Evolutionary conservation across 106 monocot species (phyloP).

Genomic region (Xerophyta viscosa): DNA sequence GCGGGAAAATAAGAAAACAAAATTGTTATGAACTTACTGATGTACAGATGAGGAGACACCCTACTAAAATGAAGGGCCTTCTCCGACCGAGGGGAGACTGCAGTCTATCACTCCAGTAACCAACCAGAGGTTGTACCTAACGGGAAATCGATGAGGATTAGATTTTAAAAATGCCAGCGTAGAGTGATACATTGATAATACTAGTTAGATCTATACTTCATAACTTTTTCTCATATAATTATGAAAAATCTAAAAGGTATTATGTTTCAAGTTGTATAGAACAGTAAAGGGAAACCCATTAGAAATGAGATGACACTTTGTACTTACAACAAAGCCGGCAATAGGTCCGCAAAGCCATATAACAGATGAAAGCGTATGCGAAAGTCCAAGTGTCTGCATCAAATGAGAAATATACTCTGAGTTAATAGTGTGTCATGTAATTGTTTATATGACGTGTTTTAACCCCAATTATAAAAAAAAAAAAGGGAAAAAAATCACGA

Average conservation of each 20-base stretch:
- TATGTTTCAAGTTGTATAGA: no score
- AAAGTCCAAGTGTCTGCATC: slow-evolving; percentile 81
- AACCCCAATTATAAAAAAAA: neutral
- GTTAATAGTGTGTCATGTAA: neutral
- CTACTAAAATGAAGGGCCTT: slow-evolving; percentile 74
- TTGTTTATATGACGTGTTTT: neutral
- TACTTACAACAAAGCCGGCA: slow-evolving; percentile 84
- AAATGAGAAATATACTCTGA: neutral
- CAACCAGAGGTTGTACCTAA: slow-evolving; percentile 87
- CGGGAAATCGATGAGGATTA: no score
- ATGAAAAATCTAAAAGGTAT: no score
- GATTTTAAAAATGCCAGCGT: no score
- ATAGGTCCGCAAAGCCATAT: slow-evolving; percentile 98
- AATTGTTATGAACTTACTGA: slow-evolving; percentile 38
- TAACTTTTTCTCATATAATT: no score
- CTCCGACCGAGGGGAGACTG: slow-evolving; percentile 61
- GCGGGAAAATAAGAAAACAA: neutral
- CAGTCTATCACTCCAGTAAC: slow-evolving; percentile 83
- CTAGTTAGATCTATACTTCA: no score
- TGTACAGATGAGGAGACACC: slow-evolving; percentile 58
- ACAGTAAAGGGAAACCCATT: no score
- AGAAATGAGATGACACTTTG: neutral
- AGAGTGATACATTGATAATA: no score
- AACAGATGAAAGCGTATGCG: slow-evolving; percentile 78
- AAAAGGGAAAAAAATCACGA: neutral